These are phyloP conservation scores for Venturia nashicola DNA, from an alignment of 2,329 filamentous ascomycete genomes.

Conservation along the genomic window DNA sequence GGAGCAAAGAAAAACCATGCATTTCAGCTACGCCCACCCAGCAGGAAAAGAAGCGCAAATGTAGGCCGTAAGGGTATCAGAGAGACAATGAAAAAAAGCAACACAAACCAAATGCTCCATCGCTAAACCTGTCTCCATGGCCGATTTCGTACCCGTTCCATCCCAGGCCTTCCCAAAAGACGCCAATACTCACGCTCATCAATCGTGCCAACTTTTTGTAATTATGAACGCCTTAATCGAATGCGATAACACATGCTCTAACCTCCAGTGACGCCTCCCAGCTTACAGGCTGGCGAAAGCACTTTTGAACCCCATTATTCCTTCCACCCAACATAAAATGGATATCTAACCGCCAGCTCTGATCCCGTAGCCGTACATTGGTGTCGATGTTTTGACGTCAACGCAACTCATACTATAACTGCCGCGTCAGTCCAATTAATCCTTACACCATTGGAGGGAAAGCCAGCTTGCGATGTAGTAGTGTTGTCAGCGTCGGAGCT, in stretches of 20 bases:
- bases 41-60: not conserved
- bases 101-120: not conserved
- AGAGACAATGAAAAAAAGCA: not conserved
- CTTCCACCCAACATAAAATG: not conserved
- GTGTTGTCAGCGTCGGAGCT: constrained; percentile 8
- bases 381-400: not conserved
- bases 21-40: not conserved
- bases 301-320: not conserved
- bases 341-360: not conserved
- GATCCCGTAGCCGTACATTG: not conserved
- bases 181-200: not conserved
- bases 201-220: not conserved
- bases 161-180: not conserved
- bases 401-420: not conserved
- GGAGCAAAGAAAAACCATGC: not conserved
- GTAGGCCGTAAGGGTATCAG: constrained; percentile 7
- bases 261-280: not conserved
- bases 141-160: not conserved
- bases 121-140: not conserved
- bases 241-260: not conserved
- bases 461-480: constrained; percentile 4
- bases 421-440: constrained; percentile 8
- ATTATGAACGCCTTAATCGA: not conserved
- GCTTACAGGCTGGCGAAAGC: not conserved
- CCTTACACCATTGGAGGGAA: not conserved